Evolutionary conservation across 73 alveolate genomes (phyloP), one percentile per base, ranked within the genome.

Genomic region (Tetrahymena elliotti): DNA sequence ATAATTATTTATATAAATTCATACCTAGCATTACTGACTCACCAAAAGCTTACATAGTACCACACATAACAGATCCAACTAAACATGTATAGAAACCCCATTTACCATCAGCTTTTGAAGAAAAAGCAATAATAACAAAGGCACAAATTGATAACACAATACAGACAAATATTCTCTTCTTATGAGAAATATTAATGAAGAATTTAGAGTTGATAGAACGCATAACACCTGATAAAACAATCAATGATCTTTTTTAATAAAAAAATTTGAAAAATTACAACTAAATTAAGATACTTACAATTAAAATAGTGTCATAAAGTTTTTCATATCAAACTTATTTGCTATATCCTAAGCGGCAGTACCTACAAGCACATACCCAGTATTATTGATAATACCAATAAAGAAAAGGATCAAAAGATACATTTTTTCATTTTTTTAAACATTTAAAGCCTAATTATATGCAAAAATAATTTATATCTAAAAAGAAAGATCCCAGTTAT

Each of bases 31-130:
- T 94, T 9, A 94, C 93, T 1, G 96, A 68, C 34, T 94, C 96
- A 31, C 96, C 96, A 94, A 94, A 94, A 16, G 96, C 93, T 52
- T 94, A 34, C 96, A 94, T 94, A 10, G 95, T 52, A 33, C 96
- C 96, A 35, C 96, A 94, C 93, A 94, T 38, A 8, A 94, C 93
- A 12, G 96, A 84, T 1, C 96, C 96, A 16, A 94, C 27, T 8
- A 94, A 68, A 33, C 95, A 39, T 35, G 93, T 53, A 33, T 88
- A 94, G 84, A 94, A 94, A 52, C 95, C 96, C 40, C 93, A 94
- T 18, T 88, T 82, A 11, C 93, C 94, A 84, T 36, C 20, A 84
- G 94, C 94, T 37, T 36, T 36, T 1, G 52, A 84, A 27, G 94
- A 84, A 38, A 47, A 35, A 27, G 93, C 96, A 9, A 94, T 94